Evolutionary conservation across 805 yeast species (phyloP).

Genomic region (Isabelozyma pseudorhagii): DNA sequence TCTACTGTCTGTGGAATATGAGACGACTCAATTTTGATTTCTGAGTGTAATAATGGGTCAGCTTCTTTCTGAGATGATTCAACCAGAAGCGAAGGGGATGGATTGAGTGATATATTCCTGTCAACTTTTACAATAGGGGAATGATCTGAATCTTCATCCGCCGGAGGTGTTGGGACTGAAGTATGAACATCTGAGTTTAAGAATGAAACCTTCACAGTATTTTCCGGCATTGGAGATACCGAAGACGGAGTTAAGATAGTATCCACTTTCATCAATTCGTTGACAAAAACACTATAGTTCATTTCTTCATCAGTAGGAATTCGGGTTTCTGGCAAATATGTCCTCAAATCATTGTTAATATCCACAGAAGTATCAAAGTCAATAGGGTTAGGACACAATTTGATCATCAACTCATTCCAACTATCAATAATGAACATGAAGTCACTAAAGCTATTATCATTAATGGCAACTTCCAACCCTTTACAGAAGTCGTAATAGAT

Average conservation of each 20-base stretch:
- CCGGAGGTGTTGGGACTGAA: not conserved
- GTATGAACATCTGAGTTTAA: not conserved
- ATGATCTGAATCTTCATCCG: not conserved
- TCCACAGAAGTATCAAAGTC: conserved; percentile 6
- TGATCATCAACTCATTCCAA: conserved; percentile 40
- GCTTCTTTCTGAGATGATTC: not conserved
- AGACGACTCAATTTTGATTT: not conserved
- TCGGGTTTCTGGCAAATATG: not conserved
- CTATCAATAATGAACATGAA: conserved; percentile 37
- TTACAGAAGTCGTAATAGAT: conserved; percentile 33
- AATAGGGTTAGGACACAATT: conserved; percentile 28
- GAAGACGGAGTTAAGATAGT: not conserved
- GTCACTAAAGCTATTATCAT: conserved; percentile 27
- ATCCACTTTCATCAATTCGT: not conserved
- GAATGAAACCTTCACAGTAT: not conserved
- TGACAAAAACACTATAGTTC: not conserved
- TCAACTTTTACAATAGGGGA: not conserved
- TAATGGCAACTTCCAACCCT: conserved; percentile 26
- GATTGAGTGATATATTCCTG: not conserved
- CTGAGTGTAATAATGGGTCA: not conserved
- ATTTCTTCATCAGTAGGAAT: not conserved
- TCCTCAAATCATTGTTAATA: not conserved
- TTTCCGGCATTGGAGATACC: not conserved
- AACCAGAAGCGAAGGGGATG: not conserved
- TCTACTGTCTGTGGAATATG: not conserved